These are phyloP conservation scores for Lactarius evosmus DNA, from an alignment of 768 basidiomycete species.

Conservation along the genomic window DNA sequence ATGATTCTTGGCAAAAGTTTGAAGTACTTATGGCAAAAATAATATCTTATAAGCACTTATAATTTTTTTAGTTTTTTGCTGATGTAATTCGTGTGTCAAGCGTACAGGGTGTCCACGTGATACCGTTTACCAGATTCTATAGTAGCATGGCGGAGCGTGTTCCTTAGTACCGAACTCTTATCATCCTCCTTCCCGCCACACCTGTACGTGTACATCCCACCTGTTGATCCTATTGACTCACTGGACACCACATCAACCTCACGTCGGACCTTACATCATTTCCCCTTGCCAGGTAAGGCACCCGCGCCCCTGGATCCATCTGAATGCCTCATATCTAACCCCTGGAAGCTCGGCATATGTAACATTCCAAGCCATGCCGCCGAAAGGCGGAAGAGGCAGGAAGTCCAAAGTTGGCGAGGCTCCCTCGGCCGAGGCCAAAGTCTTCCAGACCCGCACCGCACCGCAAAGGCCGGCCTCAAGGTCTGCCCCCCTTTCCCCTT, in stretches of 20 bases:
- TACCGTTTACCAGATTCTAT: no score
- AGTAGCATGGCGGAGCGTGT: constrained; percentile 20
- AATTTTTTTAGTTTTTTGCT: no score
- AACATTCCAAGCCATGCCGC: no score
- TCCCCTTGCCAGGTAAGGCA: background rate
- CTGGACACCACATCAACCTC: no score
- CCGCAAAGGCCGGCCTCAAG: constrained; percentile 18
- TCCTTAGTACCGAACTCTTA: constrained; percentile 15
- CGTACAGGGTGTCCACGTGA: no score
- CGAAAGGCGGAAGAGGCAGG: constrained; percentile 7
- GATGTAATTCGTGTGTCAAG: no score
- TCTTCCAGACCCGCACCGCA: constrained; percentile 21
- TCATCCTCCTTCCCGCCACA: background rate
- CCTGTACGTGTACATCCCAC: background rate
- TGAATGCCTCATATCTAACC: background rate
- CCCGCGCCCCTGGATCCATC: background rate
- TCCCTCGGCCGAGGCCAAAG: background rate
- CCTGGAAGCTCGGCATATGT: no score
- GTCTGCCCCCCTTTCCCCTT: background rate
- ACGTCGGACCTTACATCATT: background rate
- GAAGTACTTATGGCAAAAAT: no score
- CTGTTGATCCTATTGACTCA: background rate
- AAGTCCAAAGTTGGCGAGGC: constrained; percentile 13
- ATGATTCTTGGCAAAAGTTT: no score
- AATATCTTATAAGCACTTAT: no score